phyloP scores from a whole-genome alignment of 2,329 filamentous ascomycete species.

The Sporothrix euskadiensis region DNA sequence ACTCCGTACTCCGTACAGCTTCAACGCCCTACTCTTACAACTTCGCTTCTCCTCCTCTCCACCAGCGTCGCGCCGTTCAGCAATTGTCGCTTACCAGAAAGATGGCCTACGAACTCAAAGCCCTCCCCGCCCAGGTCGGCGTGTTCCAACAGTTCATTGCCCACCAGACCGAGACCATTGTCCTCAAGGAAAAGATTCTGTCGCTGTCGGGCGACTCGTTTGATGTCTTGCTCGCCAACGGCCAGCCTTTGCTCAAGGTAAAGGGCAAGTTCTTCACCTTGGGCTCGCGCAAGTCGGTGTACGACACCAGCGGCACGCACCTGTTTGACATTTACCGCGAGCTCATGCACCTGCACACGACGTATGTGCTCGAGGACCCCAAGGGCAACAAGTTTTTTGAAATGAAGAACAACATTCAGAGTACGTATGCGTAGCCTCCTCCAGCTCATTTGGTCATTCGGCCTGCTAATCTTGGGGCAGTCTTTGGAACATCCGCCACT shows the following conservation, averaged over 20 bases:
- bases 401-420: slow-evolving; percentile 55
- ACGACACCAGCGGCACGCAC: slow-evolving; percentile 53
- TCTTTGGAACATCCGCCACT: slow-evolving; percentile 55
- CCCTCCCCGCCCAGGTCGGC: slow-evolving; percentile 29
- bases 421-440: slow-evolving; percentile 41
- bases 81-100: not conserved
- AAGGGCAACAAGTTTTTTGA: slow-evolving; percentile 52
- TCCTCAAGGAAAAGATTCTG: slow-evolving; percentile 62
- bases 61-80: not conserved
- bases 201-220: slow-evolving; percentile 66
- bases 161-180: slow-evolving; percentile 47
- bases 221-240: slow-evolving; percentile 58
- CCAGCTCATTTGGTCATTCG: too few species aligned
- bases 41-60: not conserved
- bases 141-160: slow-evolving; percentile 30
- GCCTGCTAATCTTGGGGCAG: slow-evolving; percentile 39
- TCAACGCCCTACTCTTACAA: not conserved
- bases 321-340: slow-evolving; percentile 62
- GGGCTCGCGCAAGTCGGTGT: slow-evolving; percentile 57
- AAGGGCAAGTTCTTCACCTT: slow-evolving; percentile 56
- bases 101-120: slow-evolving; percentile 22
- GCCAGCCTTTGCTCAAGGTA: slow-evolving; percentile 56
- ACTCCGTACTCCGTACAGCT: too few species aligned
- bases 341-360: slow-evolving; percentile 51
- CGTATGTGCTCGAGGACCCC: slow-evolving; percentile 52